Base-by-base conservation (phyloP, 345 rosid genomes). In the Kandelia obovata region DNA sequence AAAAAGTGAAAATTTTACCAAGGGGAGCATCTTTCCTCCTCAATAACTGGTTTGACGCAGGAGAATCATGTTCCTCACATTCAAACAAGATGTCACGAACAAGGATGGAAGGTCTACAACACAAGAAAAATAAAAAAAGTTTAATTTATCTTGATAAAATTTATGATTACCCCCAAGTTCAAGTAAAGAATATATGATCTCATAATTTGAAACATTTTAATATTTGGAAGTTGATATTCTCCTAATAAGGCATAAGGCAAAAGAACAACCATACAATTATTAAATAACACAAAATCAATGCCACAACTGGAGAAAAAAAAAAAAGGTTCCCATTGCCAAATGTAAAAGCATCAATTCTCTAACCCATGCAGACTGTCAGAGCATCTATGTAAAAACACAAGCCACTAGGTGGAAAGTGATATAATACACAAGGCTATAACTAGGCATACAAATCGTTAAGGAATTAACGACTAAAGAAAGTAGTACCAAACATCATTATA, bases 41-140 rank as follows among this genome's bases (percentile, higher is more conserved):
- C 78, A 88, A 68, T 57, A 86, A 73, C n/a, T 80, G 86, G 69
- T 73, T 75, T 2, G 84, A 76, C 34, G 69, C 31, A 2, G 23
- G 34, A 71, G 78, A 71, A 63, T 76, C 76, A 72, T 86, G 81
- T 68, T 80, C 87, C 62, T 83, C 89, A 63, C 66, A 76, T 56
- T 80, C 83, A 73, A 77, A 78, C 71, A 88, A 71, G 32, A 88
- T 80, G 70, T 88, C 93, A 75, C 91, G 82, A 58, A 88, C 90
- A 77, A 88, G 93, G 71, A 88, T 80, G 52, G 93, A 83, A 49
- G 90, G 93, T 71, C 93, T 88, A 84, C 77, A 72, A 65, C 26
- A 35, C 66, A 79, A 61, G 58, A 64, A 60, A 79, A 66, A 65
- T 21, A 21, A 59, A 60, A 69, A 61, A 35, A 27, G 15, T 25